phyloP scores from a whole-genome alignment of 1,284 basidiomycete species.

The Mycena sp. region DNA sequence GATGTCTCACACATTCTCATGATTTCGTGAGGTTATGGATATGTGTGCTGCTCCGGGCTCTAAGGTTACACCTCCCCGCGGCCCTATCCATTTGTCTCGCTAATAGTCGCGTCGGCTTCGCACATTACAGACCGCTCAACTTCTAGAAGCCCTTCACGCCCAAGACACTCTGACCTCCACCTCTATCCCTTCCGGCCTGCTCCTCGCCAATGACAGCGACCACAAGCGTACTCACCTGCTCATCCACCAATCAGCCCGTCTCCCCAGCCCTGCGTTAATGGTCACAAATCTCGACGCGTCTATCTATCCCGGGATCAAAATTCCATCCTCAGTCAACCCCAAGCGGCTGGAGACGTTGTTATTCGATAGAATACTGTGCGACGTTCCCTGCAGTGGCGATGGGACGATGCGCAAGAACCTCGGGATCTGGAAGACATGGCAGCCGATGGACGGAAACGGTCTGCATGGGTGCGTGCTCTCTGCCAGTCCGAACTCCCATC shows the following conservation, averaged over 20 bases:
- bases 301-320: slow-evolving; percentile 81
- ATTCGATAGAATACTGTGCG: slow-evolving; percentile 95
- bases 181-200: slow-evolving; percentile 78
- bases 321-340: slow-evolving; percentile 47
- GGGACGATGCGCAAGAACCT: slow-evolving; percentile 96
- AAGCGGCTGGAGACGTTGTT: slow-evolving; percentile 56
- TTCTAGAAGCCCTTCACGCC: slow-evolving; percentile 89
- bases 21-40: slow-evolving; percentile 79
- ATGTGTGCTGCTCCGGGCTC: slow-evolving; percentile 99
- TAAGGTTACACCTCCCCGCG: too few species aligned
- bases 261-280: slow-evolving; percentile 92
- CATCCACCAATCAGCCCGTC: slow-evolving; percentile 95
- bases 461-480: slow-evolving; percentile 76
- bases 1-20: slow-evolving; percentile 7
- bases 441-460: slow-evolving; percentile 88
- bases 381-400: slow-evolving; percentile 98
- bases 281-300: slow-evolving; percentile 98
- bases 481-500: slow-evolving; percentile 1
- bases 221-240: slow-evolving; percentile 96
- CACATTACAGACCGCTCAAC: slow-evolving; percentile 79
- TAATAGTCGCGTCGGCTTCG: too few species aligned
- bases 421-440: slow-evolving; percentile 96
- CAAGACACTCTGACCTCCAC: slow-evolving; percentile 67
- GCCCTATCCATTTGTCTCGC: too few species aligned
- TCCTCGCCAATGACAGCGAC: slow-evolving; percentile 93